Percentiles rank a stretch among this genome's conserved stretches.
phyloP scores from a whole-genome alignment of 352 stramenopile genomes.

The Phytophthora pini region DNA sequence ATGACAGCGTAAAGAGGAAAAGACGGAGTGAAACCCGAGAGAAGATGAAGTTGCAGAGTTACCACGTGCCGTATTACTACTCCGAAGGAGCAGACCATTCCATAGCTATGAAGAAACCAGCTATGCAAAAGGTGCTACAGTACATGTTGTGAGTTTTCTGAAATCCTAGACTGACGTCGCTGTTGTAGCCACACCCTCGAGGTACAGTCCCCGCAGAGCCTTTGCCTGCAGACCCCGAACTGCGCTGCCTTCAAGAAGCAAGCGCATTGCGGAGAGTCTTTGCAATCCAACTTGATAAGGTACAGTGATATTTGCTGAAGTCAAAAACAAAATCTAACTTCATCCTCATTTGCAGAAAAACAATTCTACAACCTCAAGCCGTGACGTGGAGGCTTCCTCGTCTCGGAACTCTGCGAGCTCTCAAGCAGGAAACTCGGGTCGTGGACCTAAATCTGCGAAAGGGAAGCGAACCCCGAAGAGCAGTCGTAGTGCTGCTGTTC shows the following conservation, averaged over 20 bases:
- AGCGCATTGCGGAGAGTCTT: constrained; percentile 40
- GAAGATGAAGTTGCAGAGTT: constrained; percentile 41
- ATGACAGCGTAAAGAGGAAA: constrained; percentile 13
- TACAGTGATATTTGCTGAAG: neutral
- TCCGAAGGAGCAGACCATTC: constrained; percentile 3
- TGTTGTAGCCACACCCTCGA: constrained; percentile 42
- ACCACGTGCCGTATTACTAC: constrained; percentile 45
- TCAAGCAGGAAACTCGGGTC: constrained; percentile 6
- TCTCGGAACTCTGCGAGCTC: constrained; percentile 18
- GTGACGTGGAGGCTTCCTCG: constrained; percentile 4
- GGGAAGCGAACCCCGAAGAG: constrained; percentile 6
- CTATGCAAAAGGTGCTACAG: constrained; percentile 8
- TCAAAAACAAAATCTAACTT: neutral
- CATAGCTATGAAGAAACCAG: neutral
- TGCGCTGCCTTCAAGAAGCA: constrained; percentile 56
- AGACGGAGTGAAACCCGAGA: constrained; percentile 6
- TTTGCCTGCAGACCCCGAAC: constrained; percentile 59
- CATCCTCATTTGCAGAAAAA: neutral
- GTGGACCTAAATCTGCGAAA: constrained; percentile 18
- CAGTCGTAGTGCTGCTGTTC: constrained; percentile 4
- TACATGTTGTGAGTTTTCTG: neutral
- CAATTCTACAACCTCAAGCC: neutral
- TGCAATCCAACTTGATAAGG: constrained; percentile 26
- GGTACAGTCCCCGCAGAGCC: constrained; percentile 54
- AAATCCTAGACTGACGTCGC: neutral